These are phyloP conservation scores for Eimeria sp. DNA, from an alignment of 169 alveolate species.

Conservation along the genomic window DNA sequence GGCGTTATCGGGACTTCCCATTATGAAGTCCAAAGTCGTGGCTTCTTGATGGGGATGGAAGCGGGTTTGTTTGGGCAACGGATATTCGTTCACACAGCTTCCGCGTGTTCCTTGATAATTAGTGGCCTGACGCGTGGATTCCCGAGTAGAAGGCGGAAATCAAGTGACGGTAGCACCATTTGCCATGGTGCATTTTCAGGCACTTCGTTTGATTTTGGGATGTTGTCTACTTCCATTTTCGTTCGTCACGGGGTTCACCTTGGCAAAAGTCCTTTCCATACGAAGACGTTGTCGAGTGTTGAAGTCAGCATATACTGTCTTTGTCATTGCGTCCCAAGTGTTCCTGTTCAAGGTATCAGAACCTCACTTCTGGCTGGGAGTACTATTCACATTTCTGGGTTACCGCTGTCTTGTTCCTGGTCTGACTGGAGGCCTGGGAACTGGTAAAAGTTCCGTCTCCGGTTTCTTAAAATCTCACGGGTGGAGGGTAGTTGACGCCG, in stretches of 20 bases:
- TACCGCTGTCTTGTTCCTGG: constrained; percentile 63
- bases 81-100: not conserved
- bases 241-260: constrained; percentile 8
- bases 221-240: not conserved
- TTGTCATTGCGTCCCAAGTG: not conserved
- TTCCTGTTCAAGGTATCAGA: not conserved
- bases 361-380: constrained; percentile 1
- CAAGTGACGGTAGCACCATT: not conserved
- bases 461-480: constrained; percentile 8
- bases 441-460: constrained; percentile 52
- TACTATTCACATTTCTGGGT: not conserved
- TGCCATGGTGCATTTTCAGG: not conserved
- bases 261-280: constrained; percentile 36
- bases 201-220: not conserved
- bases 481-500: constrained; percentile 61
- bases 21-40: not conserved
- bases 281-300: not conserved
- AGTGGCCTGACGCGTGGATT: not conserved
- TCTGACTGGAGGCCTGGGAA: constrained; percentile 60
- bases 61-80: not conserved
- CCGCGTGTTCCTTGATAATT: not conserved
- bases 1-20: not conserved
- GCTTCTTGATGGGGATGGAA: not conserved
- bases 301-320: not conserved
- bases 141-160: not conserved